Conservation (phyloP, 192 early-diverging fungal species). For the Spinellus fusiger region DNA sequence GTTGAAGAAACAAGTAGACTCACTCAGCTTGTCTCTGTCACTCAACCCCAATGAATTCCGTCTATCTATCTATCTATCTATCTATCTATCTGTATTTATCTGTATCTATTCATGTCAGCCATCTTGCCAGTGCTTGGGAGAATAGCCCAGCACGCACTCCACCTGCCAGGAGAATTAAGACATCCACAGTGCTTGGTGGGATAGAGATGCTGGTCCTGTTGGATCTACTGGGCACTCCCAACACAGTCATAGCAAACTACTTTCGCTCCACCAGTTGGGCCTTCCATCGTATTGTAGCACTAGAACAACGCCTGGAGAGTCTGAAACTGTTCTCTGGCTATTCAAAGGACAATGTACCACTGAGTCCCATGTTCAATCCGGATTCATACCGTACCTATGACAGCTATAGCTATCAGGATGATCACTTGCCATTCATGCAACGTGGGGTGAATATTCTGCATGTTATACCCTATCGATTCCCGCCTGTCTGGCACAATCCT, state of each 20-base stretch:
- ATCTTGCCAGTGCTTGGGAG: slow-evolving; percentile 82
- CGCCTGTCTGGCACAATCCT: slow-evolving; percentile 77
- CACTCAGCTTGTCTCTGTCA: background rate
- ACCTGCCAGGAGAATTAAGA: background rate
- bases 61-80: background rate
- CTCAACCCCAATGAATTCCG: background rate
- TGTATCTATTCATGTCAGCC: slow-evolving; percentile 24
- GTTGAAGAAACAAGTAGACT: background rate
- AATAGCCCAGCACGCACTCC: background rate
- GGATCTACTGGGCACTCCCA: slow-evolving; percentile 74
- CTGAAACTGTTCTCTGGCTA: background rate
- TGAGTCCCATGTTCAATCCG: slow-evolving; percentile 10
- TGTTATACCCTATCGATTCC: slow-evolving; percentile 81
- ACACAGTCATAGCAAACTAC: slow-evolving; percentile 51
- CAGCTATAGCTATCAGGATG: slow-evolving; percentile 60
- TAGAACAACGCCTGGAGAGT: slow-evolving; percentile 58
- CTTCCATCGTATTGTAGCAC: slow-evolving; percentile 56
- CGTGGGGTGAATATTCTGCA: slow-evolving; percentile 82
- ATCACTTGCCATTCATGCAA: slow-evolving; percentile 81
- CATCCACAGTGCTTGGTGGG: background rate
- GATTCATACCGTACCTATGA: slow-evolving; percentile 2
- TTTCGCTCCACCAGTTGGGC: slow-evolving; percentile 60
- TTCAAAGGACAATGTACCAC: background rate
- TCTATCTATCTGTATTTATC: background rate
- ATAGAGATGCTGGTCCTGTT: slow-evolving; percentile 86